Base-by-base conservation (phyloP, 352 stramenopile species). In the Globisporangium cylindrosporum region DNA sequence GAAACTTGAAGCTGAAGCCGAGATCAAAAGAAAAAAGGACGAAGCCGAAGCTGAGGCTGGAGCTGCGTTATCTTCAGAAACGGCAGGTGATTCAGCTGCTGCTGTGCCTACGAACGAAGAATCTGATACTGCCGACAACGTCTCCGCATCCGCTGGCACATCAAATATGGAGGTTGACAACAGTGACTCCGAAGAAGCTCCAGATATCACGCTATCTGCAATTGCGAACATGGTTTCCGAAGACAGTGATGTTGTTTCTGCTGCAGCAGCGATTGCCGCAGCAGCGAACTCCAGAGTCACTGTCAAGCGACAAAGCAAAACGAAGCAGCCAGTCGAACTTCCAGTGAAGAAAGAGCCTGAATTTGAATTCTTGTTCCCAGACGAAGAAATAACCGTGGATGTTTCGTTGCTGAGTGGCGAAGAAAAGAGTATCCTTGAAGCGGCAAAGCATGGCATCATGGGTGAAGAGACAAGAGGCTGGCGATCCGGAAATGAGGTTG, bases 151-250 rank as follows among this genome's bases (percentile, higher is more conserved):
- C 32, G 46, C 25, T 58, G 63, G 34, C 59, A 64, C 72, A 9
- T 87, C 81, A 3, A 93, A 82, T 62, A 94, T 94, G 87, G 87
- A 94, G 48, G 76, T 94, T 15, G 87, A 94, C 60, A 89, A 86
- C 60, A 94, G 87, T 64, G 87, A 94, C 49, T 84, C 78, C 7
- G 87, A 94, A 56, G 87, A 93, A 14, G 77, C 84, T 48, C 73
- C 85, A 0, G 86, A 91, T 68, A 88, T 95, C 56, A 92, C 85
- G 20, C 71, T 94, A 12, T 92, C 84, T 6, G 84, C 85, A 18
- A 93, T 94, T 61, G 88, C 88, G n/a, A 90, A 94, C 64, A 95
- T 95, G 86, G 86, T 92, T 29, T 86, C 75, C 18, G 88, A 94
- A 69, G 88, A 95, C 72, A 91, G 72, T 29, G 84, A 91, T 59